These are phyloP conservation scores for Polyporus tsugae DNA, from an alignment of 1,284 basidiomycete species.

Conservation along the genomic window DNA sequence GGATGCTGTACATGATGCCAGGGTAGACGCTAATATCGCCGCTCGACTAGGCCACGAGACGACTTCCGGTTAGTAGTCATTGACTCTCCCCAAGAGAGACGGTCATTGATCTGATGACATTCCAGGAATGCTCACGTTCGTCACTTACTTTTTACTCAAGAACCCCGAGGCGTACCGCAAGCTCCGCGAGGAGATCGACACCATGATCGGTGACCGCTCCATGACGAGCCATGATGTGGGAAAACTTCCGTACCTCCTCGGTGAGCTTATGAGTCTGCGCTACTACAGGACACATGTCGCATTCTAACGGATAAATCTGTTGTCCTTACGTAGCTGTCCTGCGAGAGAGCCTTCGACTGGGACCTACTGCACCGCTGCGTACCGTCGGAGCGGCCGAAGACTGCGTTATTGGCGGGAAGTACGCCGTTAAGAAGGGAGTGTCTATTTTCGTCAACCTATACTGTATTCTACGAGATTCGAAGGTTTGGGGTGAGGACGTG, in stretches of 20 bases:
- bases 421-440: slow-evolving; percentile 46
- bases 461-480: slow-evolving; percentile 51
- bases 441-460: slow-evolving; percentile 43
- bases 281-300: neutral
- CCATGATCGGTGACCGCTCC: slow-evolving; percentile 48
- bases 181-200: slow-evolving; percentile 56
- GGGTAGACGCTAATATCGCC: neutral
- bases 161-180: slow-evolving; percentile 52
- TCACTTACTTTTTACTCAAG: slow-evolving; percentile 53
- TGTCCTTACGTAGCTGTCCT: slow-evolving; percentile 46
- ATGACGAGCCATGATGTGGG: slow-evolving; percentile 49
- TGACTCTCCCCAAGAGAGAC: neutral
- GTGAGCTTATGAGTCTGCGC: slow-evolving; percentile 29
- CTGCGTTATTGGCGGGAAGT: slow-evolving; percentile 47
- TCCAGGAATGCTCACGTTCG: slow-evolving; percentile 49
- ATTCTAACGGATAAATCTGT: neutral
- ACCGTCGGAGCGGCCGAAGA: slow-evolving; percentile 46
- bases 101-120: neutral
- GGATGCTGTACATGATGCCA: neutral
- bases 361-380: slow-evolving; percentile 50
- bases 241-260: slow-evolving; percentile 53
- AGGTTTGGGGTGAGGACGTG: slow-evolving; percentile 58
- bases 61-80: slow-evolving; percentile 44
- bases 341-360: slow-evolving; percentile 55
- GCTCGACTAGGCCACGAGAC: slow-evolving; percentile 52